Evolutionary conservation across 345 rosid species (phyloP), one percentile per base, ranked within the genome.

Genomic region (Eucalyptus melliodora): DNA sequence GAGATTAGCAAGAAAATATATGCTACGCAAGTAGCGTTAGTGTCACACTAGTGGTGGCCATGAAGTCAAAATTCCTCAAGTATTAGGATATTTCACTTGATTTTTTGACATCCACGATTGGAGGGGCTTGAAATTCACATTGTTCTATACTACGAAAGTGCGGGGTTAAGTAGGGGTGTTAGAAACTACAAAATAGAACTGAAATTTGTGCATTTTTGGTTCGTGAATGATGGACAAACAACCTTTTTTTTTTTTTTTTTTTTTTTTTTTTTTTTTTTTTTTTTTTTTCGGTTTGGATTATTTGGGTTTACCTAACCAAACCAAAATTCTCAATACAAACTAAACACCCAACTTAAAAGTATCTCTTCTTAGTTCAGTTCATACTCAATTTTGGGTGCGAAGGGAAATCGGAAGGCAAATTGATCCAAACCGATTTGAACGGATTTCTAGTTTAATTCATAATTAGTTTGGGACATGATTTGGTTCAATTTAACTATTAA

Each of bases 301-400:
- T 51, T 51, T 0, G 0, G 9, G 4, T 51, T 51, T 51, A 51
- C 9, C 2, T 0, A 51, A 51, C 55, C 4, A 3, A 51, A 16
- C 23, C 4, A 3, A 51, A 51, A 51, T 51, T 51, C 1, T 51
- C 9, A 3, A 51, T 51, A 51, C 16, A 51, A 51, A 17, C 4
- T 17, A 4, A 51, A 16, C 55, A 51, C 55, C 55, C 55, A 51
- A 51, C 55, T 51, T 51, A 51, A 51, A 51, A 16, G 55, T 51
- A 3, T 17, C 55, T 51, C 55, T 51, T 51, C 21, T 51, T 51
- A 51, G 9, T 51, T 51, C 23, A 16, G 0, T 51, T 51, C 9
- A 51, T 6, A 51, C 55, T 51, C 55, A 51, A 51, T 6, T 51
- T 51, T 51, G 55, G 55, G 55, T 0, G 2, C 16, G 55, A 51